Conservation (phyloP, 768 basidiomycete species). For the Leucosporidium yakuticum region DNA sequence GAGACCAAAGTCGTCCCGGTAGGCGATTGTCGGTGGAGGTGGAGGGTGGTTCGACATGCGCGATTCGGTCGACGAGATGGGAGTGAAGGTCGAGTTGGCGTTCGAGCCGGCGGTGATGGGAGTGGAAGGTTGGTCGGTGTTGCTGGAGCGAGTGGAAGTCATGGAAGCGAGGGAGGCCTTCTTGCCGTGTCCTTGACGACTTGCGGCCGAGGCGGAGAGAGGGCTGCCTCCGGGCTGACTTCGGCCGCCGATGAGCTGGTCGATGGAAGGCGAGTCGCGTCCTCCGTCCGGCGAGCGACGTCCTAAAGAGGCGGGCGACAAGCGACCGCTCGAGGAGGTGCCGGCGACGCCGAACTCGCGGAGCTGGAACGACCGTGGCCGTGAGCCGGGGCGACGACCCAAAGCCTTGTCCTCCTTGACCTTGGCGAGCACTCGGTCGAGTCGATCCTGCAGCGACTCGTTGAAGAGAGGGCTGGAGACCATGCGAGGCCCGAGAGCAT, state of each 20-base stretch:
- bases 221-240: slow-evolving; percentile 4
- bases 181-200: slow-evolving; percentile 21
- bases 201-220: slow-evolving; percentile 7
- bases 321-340: slow-evolving; percentile 4
- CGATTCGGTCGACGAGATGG: slow-evolving; percentile 20
- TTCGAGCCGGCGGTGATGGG: slow-evolving; percentile 20
- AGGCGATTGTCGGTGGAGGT: slow-evolving; percentile 16
- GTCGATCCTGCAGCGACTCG: slow-evolving; percentile 42
- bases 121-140: slow-evolving; percentile 26
- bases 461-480: slow-evolving; percentile 28
- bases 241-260: slow-evolving; percentile 18
- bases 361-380: slow-evolving; percentile 37
- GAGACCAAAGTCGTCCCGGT: slow-evolving; percentile 30
- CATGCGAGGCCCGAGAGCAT: slow-evolving; percentile 37
- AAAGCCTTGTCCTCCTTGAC: slow-evolving; percentile 39
- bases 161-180: slow-evolving; percentile 34
- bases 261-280: slow-evolving; percentile 31
- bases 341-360: slow-evolving; percentile 33
- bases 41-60: slow-evolving; percentile 14
- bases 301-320: slow-evolving; percentile 14
- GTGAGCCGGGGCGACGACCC: slow-evolving; percentile 8
- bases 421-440: slow-evolving; percentile 45
- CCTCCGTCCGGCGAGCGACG: slow-evolving; percentile 17
- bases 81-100: slow-evolving; percentile 23
- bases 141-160: slow-evolving; percentile 20